Conservation (phyloP, 345 rosid genomes). For the Pistacia atlantica region DNA sequence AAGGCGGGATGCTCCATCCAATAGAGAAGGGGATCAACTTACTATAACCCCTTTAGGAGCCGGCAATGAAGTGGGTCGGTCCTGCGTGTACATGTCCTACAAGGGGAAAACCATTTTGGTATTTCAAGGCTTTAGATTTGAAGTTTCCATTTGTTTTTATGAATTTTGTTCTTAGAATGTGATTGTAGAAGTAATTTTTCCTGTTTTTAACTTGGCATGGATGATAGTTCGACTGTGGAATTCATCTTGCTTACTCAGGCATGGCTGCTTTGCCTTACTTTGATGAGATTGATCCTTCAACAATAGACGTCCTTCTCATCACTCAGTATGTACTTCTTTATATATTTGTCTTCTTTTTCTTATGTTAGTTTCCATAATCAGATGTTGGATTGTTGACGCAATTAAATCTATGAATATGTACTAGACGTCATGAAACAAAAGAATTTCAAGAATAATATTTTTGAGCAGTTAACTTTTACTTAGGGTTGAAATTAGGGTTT, state of each 20-base stretch:
- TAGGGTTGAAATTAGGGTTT: background rate
- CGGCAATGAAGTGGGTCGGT: conserved; percentile 93
- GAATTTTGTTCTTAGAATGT: background rate
- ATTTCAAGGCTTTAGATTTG: background rate
- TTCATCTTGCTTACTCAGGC: conserved; percentile 84
- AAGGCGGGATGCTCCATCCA: conserved; percentile 62
- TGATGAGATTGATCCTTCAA: conserved; percentile 94
- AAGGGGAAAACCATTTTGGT: conserved; percentile 83
- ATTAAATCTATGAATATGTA: background rate
- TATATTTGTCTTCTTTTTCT: background rate
- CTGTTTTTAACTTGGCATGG: background rate
- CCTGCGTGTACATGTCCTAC: conserved; percentile 87
- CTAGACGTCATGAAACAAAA: background rate
- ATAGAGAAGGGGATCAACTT: conserved; percentile 77
- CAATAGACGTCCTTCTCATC: conserved; percentile 81
- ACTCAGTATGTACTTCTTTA: conserved; percentile 63
- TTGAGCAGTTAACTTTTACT: background rate
- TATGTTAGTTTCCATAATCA: background rate
- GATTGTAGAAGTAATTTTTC: background rate
- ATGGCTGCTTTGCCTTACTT: conserved; percentile 96
- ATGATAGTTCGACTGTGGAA: conserved; percentile 94
- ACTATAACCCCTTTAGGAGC: conserved; percentile 85
- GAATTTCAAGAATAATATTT: background rate
- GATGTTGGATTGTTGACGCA: background rate
- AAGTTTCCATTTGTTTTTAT: background rate